These are phyloP conservation scores for Lablab purpureus DNA, from an alignment of 306 rosid genomes.

Conservation along the genomic window DNA sequence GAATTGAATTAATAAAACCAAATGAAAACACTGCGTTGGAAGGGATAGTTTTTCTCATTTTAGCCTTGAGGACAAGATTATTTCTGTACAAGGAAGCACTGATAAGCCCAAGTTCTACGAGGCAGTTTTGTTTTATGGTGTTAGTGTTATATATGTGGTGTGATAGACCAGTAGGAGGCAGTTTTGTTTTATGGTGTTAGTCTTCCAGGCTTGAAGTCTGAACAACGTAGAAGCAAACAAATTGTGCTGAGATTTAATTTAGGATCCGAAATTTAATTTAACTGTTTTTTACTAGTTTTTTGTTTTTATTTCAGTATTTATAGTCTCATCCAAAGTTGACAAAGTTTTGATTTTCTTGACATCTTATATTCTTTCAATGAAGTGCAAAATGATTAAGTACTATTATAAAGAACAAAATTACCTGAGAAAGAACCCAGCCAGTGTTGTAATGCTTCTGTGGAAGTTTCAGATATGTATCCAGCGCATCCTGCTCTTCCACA, in stretches of 20 bases:
- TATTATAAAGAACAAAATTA: slow-evolving; percentile 31
- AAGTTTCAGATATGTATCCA: slow-evolving; percentile 83
- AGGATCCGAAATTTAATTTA: not conserved
- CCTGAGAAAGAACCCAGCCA: slow-evolving; percentile 99
- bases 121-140: not conserved
- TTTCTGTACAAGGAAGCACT: not conserved
- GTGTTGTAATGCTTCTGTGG: slow-evolving; percentile 90
- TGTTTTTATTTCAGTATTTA: not conserved
- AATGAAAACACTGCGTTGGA: not conserved
- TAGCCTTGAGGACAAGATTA: not conserved
- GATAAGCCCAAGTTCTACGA: slow-evolving; percentile 1
- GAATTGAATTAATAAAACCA: not conserved
- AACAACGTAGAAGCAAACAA: not conserved
- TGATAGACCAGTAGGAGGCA: not conserved
- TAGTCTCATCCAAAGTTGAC: not conserved
- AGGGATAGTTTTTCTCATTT: not conserved
- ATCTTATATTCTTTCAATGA: not conserved
- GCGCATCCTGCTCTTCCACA: slow-evolving; percentile 76
- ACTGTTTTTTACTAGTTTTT: not conserved
- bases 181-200: not conserved
- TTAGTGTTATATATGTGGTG: not conserved
- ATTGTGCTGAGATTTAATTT: not conserved
- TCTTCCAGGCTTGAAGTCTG: not conserved
- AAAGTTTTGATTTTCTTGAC: not conserved
- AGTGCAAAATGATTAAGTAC: not conserved